Evolutionary conservation across 1,284 basidiomycete species (phyloP).

Genomic region (Anthracocystis walkeri): DNA sequence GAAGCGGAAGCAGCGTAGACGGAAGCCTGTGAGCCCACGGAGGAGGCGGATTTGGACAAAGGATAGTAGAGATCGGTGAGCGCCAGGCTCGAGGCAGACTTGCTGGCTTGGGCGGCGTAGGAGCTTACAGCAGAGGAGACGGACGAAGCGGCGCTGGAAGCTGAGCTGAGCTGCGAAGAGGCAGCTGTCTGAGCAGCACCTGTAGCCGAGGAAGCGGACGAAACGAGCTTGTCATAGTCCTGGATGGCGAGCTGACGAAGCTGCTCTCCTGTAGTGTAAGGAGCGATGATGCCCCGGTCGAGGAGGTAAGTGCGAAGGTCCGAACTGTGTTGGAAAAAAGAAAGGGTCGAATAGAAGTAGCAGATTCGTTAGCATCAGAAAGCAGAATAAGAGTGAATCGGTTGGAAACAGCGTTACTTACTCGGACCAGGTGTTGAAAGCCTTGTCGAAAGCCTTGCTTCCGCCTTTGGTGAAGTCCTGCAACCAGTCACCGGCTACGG

Average conservation of each 20-base stretch:
- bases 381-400: no score
- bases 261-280: conserved; percentile 62
- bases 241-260: conserved; percentile 62
- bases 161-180: conserved; percentile 41
- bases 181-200: conserved; percentile 45
- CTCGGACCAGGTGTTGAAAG: conserved; percentile 66
- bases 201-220: conserved; percentile 37
- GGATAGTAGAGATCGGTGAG: conserved; percentile 60
- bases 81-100: conserved; percentile 44
- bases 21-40: conserved; percentile 54
- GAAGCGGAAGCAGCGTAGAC: conserved; percentile 34
- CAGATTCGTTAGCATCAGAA: no score
- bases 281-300: conserved; percentile 67
- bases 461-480: conserved; percentile 58
- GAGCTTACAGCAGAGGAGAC: conserved; percentile 58
- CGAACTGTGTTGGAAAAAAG: conserved; percentile 19
- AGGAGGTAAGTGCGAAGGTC: conserved; percentile 66
- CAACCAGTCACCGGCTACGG: conserved; percentile 57
- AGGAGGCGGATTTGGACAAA: conserved; percentile 49
- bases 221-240: conserved; percentile 59
- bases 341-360: not conserved
- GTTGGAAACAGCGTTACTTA: conserved; percentile 21
- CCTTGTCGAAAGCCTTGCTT: conserved; percentile 59
- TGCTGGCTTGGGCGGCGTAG: conserved; percentile 36
- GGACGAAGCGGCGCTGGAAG: conserved; percentile 55